These are phyloP conservation scores for Asterochloris erici DNA, from an alignment of 139 green algal genomes.

Conservation along the genomic window DNA sequence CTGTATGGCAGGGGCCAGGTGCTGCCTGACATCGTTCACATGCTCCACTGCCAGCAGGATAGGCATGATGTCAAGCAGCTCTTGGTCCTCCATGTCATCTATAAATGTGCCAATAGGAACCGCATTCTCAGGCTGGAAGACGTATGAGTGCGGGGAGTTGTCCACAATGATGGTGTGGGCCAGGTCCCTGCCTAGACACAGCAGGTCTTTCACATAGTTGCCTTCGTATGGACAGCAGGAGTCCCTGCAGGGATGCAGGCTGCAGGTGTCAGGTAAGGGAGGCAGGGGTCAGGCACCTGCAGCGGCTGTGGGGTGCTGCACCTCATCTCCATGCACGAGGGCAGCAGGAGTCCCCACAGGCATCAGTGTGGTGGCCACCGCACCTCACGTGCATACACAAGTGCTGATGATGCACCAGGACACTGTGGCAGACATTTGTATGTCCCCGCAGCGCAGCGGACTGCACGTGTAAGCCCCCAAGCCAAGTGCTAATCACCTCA, in stretches of 20 bases:
- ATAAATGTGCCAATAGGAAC: slow-evolving; percentile 92
- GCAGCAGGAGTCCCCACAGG: no score
- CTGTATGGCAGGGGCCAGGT: slow-evolving; percentile 9
- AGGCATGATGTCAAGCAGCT: slow-evolving; percentile 86
- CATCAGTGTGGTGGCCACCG: no score
- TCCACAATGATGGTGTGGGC: slow-evolving; percentile 90
- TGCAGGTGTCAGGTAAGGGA: neutral
- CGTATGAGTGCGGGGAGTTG: slow-evolving; percentile 95
- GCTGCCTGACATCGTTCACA: slow-evolving; percentile 61
- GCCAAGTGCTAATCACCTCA: no score
- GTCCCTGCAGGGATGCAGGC: slow-evolving; percentile 56
- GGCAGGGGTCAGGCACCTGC: no score
- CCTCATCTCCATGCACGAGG: no score
- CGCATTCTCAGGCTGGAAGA: slow-evolving; percentile 96
- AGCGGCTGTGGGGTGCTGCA: no score
- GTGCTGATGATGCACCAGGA: no score
- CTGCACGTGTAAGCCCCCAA: no score
- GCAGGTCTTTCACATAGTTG: slow-evolving; percentile 90
- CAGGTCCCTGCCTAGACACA: slow-evolving; percentile 79
- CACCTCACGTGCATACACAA: no score
- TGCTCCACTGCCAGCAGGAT: slow-evolving; percentile 63
- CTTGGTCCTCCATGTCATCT: slow-evolving; percentile 85
- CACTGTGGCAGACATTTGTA: no score
- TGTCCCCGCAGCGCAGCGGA: no score
- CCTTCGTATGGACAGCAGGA: slow-evolving; percentile 86